phyloP scores from a whole-genome alignment of 2,329 filamentous ascomycete genomes.

The Fusarium foetens region DNA sequence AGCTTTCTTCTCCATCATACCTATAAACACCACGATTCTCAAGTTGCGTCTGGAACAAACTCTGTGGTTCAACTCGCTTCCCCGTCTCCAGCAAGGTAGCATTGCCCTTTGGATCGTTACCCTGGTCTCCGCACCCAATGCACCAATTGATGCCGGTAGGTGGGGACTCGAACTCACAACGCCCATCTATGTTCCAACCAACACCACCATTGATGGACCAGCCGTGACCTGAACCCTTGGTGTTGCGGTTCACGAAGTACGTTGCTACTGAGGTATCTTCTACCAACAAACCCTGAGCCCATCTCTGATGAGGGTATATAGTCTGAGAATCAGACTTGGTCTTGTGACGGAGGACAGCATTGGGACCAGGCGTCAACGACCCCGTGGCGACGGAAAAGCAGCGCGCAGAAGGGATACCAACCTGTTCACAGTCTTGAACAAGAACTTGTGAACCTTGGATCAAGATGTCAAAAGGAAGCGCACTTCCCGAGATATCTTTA shows the following conservation, averaged over 20 bases:
- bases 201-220: constrained; percentile 41
- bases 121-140: constrained; percentile 16
- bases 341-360: constrained; percentile 31
- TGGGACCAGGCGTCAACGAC: constrained; percentile 29
- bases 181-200: constrained; percentile 31
- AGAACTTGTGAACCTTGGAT: constrained; percentile 35
- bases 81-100: constrained; percentile 12
- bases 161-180: constrained; percentile 18
- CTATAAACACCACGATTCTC: constrained; percentile 1
- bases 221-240: constrained; percentile 32
- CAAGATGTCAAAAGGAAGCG: constrained; percentile 29
- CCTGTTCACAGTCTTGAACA: constrained; percentile 31
- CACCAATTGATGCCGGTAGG: constrained; percentile 41
- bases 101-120: not conserved
- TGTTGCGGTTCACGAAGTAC: constrained; percentile 21
- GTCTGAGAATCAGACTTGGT: constrained; percentile 23
- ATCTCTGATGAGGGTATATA: constrained; percentile 40
- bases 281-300: constrained; percentile 38
- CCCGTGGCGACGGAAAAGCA: constrained; percentile 33
- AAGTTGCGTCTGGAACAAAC: constrained; percentile 32
- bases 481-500: constrained; percentile 11
- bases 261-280: constrained; percentile 18
- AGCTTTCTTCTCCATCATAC: not conserved
- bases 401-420: constrained; percentile 8
- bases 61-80: constrained; percentile 6